A percentile compares a stretch with the other conserved stretches of the same genome.
These are phyloP conservation scores for Globisporangium camurandrum DNA, from an alignment of 352 stramenopile genomes.

Conservation along the genomic window DNA sequence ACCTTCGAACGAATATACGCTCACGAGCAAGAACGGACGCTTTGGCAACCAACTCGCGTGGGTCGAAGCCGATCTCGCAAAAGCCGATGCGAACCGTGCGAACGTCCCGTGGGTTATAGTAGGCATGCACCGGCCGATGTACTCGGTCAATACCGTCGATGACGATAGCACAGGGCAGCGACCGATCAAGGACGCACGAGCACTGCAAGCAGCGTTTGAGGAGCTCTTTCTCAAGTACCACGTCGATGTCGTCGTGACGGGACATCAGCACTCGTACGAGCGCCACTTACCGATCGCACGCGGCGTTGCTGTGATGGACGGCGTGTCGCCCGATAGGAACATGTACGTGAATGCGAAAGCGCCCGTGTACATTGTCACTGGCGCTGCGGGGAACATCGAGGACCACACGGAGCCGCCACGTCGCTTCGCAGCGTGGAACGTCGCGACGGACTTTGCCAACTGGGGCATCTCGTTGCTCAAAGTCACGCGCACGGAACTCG, in stretches of 20 bases:
- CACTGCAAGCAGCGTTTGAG: conserved; percentile 69
- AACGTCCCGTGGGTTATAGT: conserved; percentile 48
- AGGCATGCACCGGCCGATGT: conserved; percentile 38
- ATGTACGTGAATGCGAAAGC: conserved; percentile 51
- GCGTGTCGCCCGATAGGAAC: conserved; percentile 39
- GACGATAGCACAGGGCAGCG: conserved; percentile 12
- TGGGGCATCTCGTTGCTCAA: conserved; percentile 17
- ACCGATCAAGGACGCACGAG: conserved; percentile 12
- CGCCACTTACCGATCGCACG: conserved; percentile 51
- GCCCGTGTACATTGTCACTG: conserved; percentile 61
- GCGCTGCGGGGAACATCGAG: conserved; percentile 54
- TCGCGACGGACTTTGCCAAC: conserved; percentile 42
- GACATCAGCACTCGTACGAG: conserved; percentile 86
- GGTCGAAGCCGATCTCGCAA: conserved; percentile 41
- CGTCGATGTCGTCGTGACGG: conserved; percentile 79
- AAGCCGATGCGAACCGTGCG: conserved; percentile 30
- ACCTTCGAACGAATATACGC: conserved; percentile 31
- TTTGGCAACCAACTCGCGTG: conserved; percentile 48
- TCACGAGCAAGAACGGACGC: conserved; percentile 24
- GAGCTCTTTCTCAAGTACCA: conserved; percentile 78
- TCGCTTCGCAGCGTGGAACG: conserved; percentile 30
- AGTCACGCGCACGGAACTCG: conserved; percentile 9
- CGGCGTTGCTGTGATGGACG: conserved; percentile 28
- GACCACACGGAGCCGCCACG: conserved; percentile 16
- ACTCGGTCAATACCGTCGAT: conserved; percentile 12